Conservation (phyloP, 2,329 filamentous ascomycete species). For the Sporothrix sp. region DNA sequence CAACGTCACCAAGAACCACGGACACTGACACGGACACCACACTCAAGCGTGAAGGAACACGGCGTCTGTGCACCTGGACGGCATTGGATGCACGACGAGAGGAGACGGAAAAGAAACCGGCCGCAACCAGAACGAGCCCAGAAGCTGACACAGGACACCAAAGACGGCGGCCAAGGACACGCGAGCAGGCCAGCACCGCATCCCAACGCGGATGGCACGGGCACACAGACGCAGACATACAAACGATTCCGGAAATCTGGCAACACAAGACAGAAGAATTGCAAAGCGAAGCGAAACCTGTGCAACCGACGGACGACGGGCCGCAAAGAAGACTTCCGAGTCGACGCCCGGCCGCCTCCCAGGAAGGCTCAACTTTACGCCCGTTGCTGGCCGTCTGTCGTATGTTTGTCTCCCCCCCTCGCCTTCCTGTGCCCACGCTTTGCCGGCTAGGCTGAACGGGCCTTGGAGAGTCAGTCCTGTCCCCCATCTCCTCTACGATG, state of each 20-base stretch:
- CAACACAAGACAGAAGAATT: not conserved
- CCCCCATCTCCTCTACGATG: not conserved
- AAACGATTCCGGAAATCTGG: not conserved
- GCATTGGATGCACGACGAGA: not conserved
- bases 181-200: not conserved
- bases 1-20: no score
- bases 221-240: not conserved
- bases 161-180: not conserved
- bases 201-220: not conserved
- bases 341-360: no score
- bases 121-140: not conserved
- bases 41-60: no score
- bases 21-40: no score
- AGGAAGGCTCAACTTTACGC: not conserved
- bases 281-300: conserved; percentile 8
- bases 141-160: no score
- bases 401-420: not conserved
- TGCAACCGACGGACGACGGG: not conserved
- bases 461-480: not conserved
- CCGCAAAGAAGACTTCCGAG: no score
- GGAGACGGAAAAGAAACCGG: not conserved
- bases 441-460: not conserved
- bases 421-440: not conserved
- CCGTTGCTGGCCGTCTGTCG: not conserved
- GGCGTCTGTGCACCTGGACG: no score